Evolutionary conservation across 441 rosid species (phyloP), one percentile per base, ranked within the genome.

Genomic region (Flueggea neowawraea): DNA sequence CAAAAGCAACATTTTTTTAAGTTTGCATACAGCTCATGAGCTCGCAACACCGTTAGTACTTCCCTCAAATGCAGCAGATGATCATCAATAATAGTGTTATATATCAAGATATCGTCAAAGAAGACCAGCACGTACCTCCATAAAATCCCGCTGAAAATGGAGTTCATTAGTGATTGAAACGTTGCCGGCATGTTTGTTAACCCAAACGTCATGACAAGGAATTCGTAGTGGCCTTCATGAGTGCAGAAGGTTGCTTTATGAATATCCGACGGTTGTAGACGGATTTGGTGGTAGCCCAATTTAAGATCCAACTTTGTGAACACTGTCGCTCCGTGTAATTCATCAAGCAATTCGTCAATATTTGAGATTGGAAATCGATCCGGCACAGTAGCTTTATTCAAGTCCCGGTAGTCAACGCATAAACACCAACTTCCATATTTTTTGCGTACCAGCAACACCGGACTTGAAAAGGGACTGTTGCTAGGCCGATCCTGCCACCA

Each of bases 241-340:
- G 17, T 41, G 9, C 49, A 5, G 12, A 58, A 58, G 8, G 51
- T 7, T 8, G 47, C 15, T 31, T 58, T 58, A 10, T 6, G 6
- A 8, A 33, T 10, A 31, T 58, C 32, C 5, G 5, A 2, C 0
- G 61, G 49, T 3, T 5, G 13, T 10, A 15, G 14, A 6, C 17
- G 4, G 8, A 58, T 41, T n/a, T 58, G 51, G 15, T 58, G 49
- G 39, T 41, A 39, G 1, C 51, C 49, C 2, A 10, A 14, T 16
- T 45, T 39, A 1, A 58, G 22, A 41, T 58, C 61, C 61, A 58
- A 16, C 51, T 58, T 41, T 3, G 61, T n/a, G 10, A 58, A 58
- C 12, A 43, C 15, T 1, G 48, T 15, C 4, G 9, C 41, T 4
- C n/a, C 58, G 6, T 55, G 2, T 12, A 31, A 28, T 43, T 55